Base-by-base conservation (phyloP, 768 basidiomycete species). In the Leccinum boreale region DNA sequence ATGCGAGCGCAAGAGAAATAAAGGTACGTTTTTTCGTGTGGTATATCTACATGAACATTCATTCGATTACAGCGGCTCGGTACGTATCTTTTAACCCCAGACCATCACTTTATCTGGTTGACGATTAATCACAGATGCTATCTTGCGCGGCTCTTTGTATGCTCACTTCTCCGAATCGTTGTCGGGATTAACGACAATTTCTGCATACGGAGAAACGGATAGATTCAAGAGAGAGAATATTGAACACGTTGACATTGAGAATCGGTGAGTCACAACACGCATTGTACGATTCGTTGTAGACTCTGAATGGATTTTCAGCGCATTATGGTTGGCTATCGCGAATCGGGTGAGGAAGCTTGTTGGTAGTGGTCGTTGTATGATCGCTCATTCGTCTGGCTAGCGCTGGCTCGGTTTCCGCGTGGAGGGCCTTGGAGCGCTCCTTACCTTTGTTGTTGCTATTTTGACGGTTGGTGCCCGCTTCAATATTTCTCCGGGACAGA, bases 81-180 rank as follows among this genome's bases (percentile, higher is more conserved):
- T 81, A 72, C 55, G 59, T 59, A 42, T 48, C 11, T 24, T n/a
- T 35, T 44, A 46, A 31, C 29, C 10, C 29, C 31, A 12, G 14
- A 17, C 8, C 57, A 29, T 61, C 4, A 15, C 0, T 15, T 19
- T 15, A 23, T n/a, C 5, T 12, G 52, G 10, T 46, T 63, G 33
- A 57, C 6, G 42, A 39, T 12, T 12, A 21, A 24, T 39, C 33
- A 24, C 60, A 84, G 92, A 96, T 75, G 85, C 92, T 24, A 79
- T 96, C n/a, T 72, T 97, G 28, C 85, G 94, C 24, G 90, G 90
- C 0, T 86, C 88, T 0, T 74, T 98, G 17, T 97, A 97, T 69
- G 87, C 92, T 1, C 93, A 95, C 67, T 97, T 97, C 73, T 91
- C 92, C 3, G 94, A 97, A 75, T 90, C 89, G 28, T 77, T 97